Evolutionary conservation across 495 filamentous ascomycete genomes (phyloP).

Genomic region (Aspergillus sclerotioniger): DNA sequence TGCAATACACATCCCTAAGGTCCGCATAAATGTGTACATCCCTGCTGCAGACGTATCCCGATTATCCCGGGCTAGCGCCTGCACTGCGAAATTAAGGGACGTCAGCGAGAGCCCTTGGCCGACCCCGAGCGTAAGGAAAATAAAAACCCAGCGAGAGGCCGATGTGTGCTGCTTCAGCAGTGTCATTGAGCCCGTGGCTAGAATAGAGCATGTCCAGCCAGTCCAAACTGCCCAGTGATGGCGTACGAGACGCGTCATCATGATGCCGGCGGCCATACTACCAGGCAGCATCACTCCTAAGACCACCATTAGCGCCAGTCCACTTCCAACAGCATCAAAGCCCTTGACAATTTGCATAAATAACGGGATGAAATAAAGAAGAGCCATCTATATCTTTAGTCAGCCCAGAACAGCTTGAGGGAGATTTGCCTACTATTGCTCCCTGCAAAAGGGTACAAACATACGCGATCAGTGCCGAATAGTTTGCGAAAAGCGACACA

Average conservation of each 20-base stretch:
- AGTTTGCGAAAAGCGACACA: conserved; percentile 43
- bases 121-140: conserved; percentile 49
- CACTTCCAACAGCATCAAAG: conserved; percentile 42
- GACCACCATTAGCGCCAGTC: conserved; percentile 53
- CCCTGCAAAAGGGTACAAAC: conserved; percentile 50
- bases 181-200: conserved; percentile 47
- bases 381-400: conserved; percentile 19
- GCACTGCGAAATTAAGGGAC: conserved; percentile 48
- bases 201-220: conserved; percentile 49
- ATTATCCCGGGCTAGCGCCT: conserved; percentile 46
- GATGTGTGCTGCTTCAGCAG: conserved; percentile 42
- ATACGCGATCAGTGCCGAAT: conserved; percentile 24
- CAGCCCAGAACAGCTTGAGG: conserved; percentile 17
- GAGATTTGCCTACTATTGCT: conserved; percentile 25
- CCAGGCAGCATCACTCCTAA: conserved; percentile 44
- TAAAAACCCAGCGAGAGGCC: conserved; percentile 48
- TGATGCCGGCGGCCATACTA: conserved; percentile 44
- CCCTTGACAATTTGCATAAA: conserved; percentile 57
- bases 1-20: conserved; percentile 58
- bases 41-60: conserved; percentile 52
- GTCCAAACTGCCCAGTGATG: conserved; percentile 55
- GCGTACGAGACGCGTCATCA: conserved; percentile 45
- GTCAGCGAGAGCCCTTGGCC: conserved; percentile 55
- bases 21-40: conserved; percentile 59
- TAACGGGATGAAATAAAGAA: conserved; percentile 57